Evolutionary conservation across 306 rosid species (phyloP).

Genomic region (Fragaria ananassa): DNA sequence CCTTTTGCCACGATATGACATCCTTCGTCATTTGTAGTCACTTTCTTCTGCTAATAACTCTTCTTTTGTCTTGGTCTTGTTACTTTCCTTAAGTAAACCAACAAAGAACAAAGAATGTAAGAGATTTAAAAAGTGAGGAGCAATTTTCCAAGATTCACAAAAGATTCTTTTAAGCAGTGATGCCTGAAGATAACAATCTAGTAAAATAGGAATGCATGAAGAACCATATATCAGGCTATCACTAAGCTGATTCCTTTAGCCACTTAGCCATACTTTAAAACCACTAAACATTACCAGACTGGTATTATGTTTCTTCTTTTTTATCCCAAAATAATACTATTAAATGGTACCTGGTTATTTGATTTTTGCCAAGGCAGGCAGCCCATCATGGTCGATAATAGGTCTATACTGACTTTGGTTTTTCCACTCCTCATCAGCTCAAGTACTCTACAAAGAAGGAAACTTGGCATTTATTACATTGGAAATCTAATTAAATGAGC

Average conservation of each 20-base stretch:
- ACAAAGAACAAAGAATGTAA: neutral
- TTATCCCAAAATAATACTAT: neutral
- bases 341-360: conserved; percentile 47
- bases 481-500: neutral
- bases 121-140: neutral
- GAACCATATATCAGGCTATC: neutral
- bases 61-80: conserved; percentile 68
- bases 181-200: neutral
- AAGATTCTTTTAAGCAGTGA: neutral
- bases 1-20: conserved; percentile 95
- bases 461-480: neutral
- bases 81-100: conserved; percentile 43
- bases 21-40: conserved; percentile 90
- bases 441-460: conserved; percentile 2
- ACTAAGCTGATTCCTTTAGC: neutral
- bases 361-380: conserved; percentile 51
- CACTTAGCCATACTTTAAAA: neutral
- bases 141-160: neutral
- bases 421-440: conserved; percentile 66
- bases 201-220: neutral
- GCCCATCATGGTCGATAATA: conserved; percentile 79
- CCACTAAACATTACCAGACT: neutral
- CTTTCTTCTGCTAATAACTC: conserved; percentile 94
- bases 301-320: neutral
- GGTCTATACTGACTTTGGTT: conserved; percentile 59